Evolutionary conservation across 257 asterid species (phyloP).

Genomic region (Scutellaria minor): DNA sequence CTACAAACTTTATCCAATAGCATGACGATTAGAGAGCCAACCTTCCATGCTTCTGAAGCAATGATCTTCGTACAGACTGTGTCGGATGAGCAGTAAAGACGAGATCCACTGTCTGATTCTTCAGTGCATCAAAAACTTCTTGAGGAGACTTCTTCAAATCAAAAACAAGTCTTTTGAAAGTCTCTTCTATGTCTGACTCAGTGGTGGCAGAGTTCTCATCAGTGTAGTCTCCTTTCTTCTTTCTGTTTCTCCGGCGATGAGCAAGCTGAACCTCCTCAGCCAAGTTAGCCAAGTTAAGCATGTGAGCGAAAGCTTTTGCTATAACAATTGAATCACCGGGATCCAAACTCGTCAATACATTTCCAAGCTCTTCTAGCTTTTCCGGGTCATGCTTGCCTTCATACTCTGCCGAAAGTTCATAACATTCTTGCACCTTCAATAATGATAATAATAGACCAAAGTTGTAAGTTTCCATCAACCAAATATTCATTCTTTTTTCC

Average conservation of each 20-base stretch:
- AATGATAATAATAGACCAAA: too few relatives aligned
- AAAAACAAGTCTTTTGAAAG: constrained; percentile 57
- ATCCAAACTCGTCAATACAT: constrained; percentile 55
- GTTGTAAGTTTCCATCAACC: too few relatives aligned
- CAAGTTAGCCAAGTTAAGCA: constrained; percentile 73
- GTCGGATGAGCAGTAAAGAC: constrained; percentile 72
- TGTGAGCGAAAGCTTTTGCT: constrained; percentile 64
- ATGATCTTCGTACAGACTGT: constrained; percentile 59
- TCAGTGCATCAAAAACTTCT: constrained; percentile 63
- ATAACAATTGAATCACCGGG: constrained; percentile 67
- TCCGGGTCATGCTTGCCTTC: constrained; percentile 56
- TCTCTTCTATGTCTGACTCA: constrained; percentile 70
- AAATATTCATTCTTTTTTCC: too few relatives aligned
- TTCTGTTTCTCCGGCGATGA: constrained; percentile 51
- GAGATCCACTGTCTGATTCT: constrained; percentile 70
- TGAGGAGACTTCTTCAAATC: constrained; percentile 64
- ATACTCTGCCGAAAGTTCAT: constrained; percentile 65
- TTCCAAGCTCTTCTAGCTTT: constrained; percentile 65
- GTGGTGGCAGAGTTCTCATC: constrained; percentile 67
- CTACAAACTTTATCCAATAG: neutral
- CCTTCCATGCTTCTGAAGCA: constrained; percentile 73
- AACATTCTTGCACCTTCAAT: constrained; percentile 60
- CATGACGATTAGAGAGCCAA: constrained; percentile 11
- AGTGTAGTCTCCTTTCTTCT: constrained; percentile 60
- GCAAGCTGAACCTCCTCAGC: constrained; percentile 75